Base-by-base conservation (phyloP, 108 stramenopile species). In the Cyclotella choctawhatcheeana region DNA sequence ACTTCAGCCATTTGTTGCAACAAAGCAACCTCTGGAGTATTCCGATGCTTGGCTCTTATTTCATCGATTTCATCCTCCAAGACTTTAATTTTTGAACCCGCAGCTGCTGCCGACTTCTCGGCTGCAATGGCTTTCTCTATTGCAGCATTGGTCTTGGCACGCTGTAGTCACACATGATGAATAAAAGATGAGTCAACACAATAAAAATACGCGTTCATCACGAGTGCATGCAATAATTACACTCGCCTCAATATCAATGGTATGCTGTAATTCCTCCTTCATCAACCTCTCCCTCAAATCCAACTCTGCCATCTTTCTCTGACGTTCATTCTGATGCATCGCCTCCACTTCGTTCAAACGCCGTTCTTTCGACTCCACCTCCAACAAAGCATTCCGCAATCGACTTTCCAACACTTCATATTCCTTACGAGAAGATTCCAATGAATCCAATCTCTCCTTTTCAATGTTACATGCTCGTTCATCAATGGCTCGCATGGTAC, bases 341-440 rank as follows among this genome's bases (percentile, higher is more conserved):
- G 40, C 55, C 24, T 81, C 80, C 58, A 67, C 31, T 12, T 71
- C 69, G 37, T 76, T 79, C 20, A 77, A 18, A 22, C 66, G 58
- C 43, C 83, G 26, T 47, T 84, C 83, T 35, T 77, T 77, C 52
- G 74, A 32, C 60, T 84, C 80, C 0, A 84, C 83, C 17, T 84
- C 83, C 26, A 58, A 12, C 27, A 84, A 60, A 7, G 67, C 70
- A 47, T 82, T 84, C 29, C 65, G 67, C 14, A 84, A 53, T 34
- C 76, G 59, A 16, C 52, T 52, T 44, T 84, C 80, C 35, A 84
- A 40, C 37, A 77, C 77, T 37, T 71, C 80, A 64, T 80, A 77
- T 34, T 84, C 83, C 8, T 44, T 52, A 24, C 69, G 64, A 5
- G 73, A 63, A 24, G 56, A 24, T 12, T 82, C 71, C 24, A 81